Percentiles rank a stretch among this genome's conserved stretches.
Conservation (phyloP, 1,284 basidiomycete species). For the Hypsizygus ulmarius region DNA sequence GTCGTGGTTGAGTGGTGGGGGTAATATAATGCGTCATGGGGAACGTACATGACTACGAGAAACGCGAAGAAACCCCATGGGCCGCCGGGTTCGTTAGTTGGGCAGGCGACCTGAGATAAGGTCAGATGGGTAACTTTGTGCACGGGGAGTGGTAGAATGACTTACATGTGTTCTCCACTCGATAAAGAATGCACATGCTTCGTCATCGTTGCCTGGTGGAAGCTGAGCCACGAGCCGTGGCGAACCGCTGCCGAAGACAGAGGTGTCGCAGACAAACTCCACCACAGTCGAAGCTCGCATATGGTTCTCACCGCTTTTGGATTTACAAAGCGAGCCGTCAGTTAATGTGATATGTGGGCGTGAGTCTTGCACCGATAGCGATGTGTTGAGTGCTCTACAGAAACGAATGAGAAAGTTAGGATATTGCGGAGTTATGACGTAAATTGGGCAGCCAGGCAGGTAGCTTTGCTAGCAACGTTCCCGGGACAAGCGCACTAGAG, state of each 20-base stretch:
- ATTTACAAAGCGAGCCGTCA: constrained; percentile 58
- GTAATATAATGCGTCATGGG: constrained; percentile 6
- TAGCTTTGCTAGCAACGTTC: too few relatives aligned
- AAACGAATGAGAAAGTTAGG: neutral
- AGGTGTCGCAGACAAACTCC: constrained; percentile 66
- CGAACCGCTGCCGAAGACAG: constrained; percentile 42
- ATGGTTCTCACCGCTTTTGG: constrained; percentile 38
- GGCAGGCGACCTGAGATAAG: constrained; percentile 56
- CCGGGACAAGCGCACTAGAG: neutral
- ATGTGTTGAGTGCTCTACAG: constrained; percentile 45
- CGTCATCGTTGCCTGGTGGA: constrained; percentile 55
- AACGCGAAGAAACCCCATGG: constrained; percentile 52
- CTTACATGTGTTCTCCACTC: constrained; percentile 73
- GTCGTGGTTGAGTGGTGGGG: neutral
- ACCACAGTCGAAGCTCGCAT: constrained; percentile 59
- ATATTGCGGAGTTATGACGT: neutral
- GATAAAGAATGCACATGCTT: constrained; percentile 63
- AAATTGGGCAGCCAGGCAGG: neutral
- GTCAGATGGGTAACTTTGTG: constrained; percentile 5
- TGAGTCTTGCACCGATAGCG: constrained; percentile 49
- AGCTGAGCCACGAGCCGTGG: constrained; percentile 61
- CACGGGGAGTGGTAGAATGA: constrained; percentile 11
- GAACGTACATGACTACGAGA: constrained; percentile 48
- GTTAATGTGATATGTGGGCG: constrained; percentile 47
- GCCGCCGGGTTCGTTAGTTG: constrained; percentile 50